Evolutionary conservation across 805 yeast genomes (phyloP).

Genomic region (Candida xiaguanensis): DNA sequence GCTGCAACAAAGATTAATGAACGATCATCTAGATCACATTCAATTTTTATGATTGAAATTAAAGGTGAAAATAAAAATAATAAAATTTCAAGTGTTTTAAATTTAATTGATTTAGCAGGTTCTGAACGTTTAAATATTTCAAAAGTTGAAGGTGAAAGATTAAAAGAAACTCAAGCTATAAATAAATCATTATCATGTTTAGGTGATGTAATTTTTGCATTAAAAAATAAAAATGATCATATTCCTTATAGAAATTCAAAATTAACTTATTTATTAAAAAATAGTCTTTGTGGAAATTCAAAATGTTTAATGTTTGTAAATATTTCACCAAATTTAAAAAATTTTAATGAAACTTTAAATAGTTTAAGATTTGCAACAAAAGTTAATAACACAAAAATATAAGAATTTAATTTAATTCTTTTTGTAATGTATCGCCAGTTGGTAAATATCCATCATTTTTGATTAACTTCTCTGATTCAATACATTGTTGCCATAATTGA

Average conservation of each 20-base stretch:
- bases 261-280: conserved; percentile 77
- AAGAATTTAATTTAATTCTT: conserved; percentile 4
- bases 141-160: conserved; percentile 73
- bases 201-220: conserved; percentile 83
- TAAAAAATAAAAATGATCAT: conserved; percentile 47
- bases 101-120: conserved; percentile 90
- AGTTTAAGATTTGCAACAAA: conserved; percentile 87
- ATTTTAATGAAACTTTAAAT: conserved; percentile 74
- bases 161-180: conserved; percentile 84
- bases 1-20: conserved; percentile 81
- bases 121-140: conserved; percentile 80
- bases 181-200: conserved; percentile 83
- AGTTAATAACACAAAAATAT: conserved; percentile 53
- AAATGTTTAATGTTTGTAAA: conserved; percentile 94
- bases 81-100: conserved; percentile 55
- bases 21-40: conserved; percentile 88
- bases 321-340: conserved; percentile 61
- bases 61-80: conserved; percentile 50
- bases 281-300: conserved; percentile 79
- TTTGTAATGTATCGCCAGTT: conserved; percentile 22
- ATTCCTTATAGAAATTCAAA: conserved; percentile 70
- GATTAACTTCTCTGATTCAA: conserved; percentile 21
- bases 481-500: conserved; percentile 25
- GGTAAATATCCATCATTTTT: conserved; percentile 28
- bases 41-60: conserved; percentile 66